Conservation (phyloP, 1,139 yeast species). For the Tardiomyces digboiensis region DNA sequence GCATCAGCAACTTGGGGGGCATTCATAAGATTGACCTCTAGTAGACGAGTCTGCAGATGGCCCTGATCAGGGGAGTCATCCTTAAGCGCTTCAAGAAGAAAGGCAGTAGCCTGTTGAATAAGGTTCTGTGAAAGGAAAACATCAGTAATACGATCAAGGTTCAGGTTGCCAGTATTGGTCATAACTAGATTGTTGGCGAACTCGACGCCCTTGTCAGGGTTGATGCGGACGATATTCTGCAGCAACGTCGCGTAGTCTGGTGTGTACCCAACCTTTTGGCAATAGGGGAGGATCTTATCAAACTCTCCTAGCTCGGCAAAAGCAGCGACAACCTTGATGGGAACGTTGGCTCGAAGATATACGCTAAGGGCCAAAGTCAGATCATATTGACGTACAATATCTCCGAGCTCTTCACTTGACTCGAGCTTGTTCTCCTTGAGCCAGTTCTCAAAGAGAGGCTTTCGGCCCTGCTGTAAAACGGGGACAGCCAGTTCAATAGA, state of each 20-base stretch:
- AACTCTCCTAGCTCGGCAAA: constrained; percentile 96
- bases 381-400: constrained; percentile 84
- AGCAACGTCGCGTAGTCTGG: constrained; percentile 89
- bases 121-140: constrained; percentile 91
- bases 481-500: constrained; percentile 94
- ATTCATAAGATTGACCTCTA: constrained; percentile 86
- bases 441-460: constrained; percentile 93
- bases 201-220: constrained; percentile 98
- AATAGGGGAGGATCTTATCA: constrained; percentile 91
- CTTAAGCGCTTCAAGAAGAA: constrained; percentile 90
- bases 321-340: constrained; percentile 84
- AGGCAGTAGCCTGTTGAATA: constrained; percentile 98
- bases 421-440: constrained; percentile 90
- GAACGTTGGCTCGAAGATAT: constrained; percentile 75
- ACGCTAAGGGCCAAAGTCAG: constrained; percentile 83
- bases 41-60: constrained; percentile 86
- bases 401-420: constrained; percentile 94
- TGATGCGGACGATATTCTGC: constrained; percentile 83
- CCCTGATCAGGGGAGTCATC: constrained; percentile 94
- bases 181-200: constrained; percentile 83
- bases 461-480: constrained; percentile 91
- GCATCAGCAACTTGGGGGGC: constrained; percentile 99
- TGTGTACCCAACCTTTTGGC: constrained; percentile 78
- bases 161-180: constrained; percentile 53
- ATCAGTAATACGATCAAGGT: constrained; percentile 83